Conservation (phyloP, 2,329 filamentous ascomycete genomes). For the Elsinoe arachidis region DNA sequence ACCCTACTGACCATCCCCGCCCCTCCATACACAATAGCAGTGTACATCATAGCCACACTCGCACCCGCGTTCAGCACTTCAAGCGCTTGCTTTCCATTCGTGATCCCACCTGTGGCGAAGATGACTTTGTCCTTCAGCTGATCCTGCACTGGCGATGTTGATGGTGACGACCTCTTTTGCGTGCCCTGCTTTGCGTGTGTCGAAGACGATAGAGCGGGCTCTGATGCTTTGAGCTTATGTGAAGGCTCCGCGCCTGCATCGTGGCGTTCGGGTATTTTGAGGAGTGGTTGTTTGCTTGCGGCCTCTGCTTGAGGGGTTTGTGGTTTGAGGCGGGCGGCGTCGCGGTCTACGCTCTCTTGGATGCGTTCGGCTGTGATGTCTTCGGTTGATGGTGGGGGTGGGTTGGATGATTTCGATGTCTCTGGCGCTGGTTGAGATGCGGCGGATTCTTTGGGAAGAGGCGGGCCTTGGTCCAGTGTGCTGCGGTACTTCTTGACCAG, state of each 20-base stretch:
- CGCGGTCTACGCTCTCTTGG: conserved; percentile 23
- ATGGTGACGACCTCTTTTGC: conserved; percentile 8
- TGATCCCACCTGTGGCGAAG: conserved; percentile 90
- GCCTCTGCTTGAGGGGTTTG: conserved; percentile 22
- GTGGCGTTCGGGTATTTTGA: conserved; percentile 26
- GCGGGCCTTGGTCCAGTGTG: conserved; percentile 38
- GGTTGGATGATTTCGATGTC: background rate
- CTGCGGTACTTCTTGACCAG: conserved; percentile 71
- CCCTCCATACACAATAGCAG: conserved; percentile 58
- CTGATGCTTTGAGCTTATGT: conserved; percentile 7
- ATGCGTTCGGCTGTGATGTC: conserved; percentile 10
- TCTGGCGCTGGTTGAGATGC: background rate
- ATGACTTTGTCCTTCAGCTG: conserved; percentile 61
- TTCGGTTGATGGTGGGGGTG: background rate
- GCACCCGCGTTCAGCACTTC: conserved; percentile 81
- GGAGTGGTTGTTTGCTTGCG: conserved; percentile 25
- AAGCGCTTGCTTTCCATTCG: conserved; percentile 73
- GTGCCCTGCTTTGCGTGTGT: conserved; percentile 12
- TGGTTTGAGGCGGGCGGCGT: conserved; percentile 26
- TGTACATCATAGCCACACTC: conserved; percentile 81
- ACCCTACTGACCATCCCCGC: conserved; percentile 50
- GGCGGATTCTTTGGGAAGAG: conserved; percentile 14
- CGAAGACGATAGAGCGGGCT: conserved; percentile 13
- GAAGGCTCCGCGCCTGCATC: conserved; percentile 16
- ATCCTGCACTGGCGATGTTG: conserved; percentile 18